phyloP scores from a whole-genome alignment of 163 green algal genomes.

The Scenedesmus sp. region DNA sequence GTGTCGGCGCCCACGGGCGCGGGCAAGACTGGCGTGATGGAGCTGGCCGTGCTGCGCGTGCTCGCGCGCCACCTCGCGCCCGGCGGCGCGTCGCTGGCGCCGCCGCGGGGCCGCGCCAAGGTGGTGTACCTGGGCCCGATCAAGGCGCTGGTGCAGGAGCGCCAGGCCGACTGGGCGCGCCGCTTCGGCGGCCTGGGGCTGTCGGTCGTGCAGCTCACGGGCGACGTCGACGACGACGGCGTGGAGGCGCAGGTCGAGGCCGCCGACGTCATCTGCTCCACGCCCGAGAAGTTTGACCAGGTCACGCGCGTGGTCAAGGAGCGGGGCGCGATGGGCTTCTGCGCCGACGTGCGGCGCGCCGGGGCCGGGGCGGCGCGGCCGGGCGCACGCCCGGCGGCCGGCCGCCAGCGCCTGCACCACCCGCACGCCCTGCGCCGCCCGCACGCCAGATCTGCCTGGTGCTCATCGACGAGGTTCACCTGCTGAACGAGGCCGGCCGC shows the following conservation, averaged over 20 bases:
- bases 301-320: conserved; percentile 61
- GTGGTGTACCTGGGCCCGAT: conserved; percentile 55
- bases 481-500: conserved; percentile 83
- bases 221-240: conserved; percentile 68
- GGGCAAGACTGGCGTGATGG: conserved; percentile 95
- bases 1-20: conserved; percentile 86
- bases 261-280: conserved; percentile 92
- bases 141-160: conserved; percentile 76
- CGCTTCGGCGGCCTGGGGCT: conserved; percentile 66
- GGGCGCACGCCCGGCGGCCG: no score
- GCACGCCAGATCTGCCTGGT: conserved; percentile 82
- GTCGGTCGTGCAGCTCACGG: conserved; percentile 67
- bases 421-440: no score
- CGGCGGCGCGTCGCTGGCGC: conserved; percentile 27
- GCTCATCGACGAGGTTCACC: conserved; percentile 91
- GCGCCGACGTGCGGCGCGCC: conserved; percentile 33
- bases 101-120: conserved; percentile 1
- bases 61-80: conserved; percentile 53
- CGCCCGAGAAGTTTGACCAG: conserved; percentile 93
- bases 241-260: conserved; percentile 60
- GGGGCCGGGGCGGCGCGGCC: no score
- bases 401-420: no score
- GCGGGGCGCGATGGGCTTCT: conserved; percentile 45
- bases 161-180: conserved; percentile 64
- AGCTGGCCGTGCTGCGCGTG: conserved; percentile 87